Base-by-base conservation (phyloP, 192 early-diverging fungal genomes). In the Gamsiella multidivaricata region DNA sequence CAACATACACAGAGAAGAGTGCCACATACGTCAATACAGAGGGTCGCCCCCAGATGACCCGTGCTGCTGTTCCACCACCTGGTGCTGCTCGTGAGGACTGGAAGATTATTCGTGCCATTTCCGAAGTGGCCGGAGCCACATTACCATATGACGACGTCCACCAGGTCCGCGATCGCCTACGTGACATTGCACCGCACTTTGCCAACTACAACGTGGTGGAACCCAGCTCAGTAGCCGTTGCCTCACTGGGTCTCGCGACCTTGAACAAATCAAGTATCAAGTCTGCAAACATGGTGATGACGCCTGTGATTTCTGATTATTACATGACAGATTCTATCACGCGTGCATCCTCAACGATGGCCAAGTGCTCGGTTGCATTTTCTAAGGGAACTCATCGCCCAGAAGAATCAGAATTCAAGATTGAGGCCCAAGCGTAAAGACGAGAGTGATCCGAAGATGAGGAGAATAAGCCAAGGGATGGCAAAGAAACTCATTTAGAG, bases 1-100 rank as follows among this genome's bases (percentile, higher is more conserved):
- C 96, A 1, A 95, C 96, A 5, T 99, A 97, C 80, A 99, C 96
- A 5, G 97, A 99, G 79, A 98, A 98, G 88, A 80, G 88, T 29
- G 94, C 91, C 20, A 99, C 97, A 22, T 98, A 89, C 79, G 91
- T 99, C 59, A 99, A 97, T 87, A 97, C 96, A 14, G 97, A 99
- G 79, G 97, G 97, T 47, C 92, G 97, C 37, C 82, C 95, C 37
- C 97, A 99, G 81, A 83, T 88, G 46, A 96, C 97, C 17, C 94
- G 96, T 50, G 94, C 94, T 26, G 94, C 96, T 14, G 96, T 98
- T n/a, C 87, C 89, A 42, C 91, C 92, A 54, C 95, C 96, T 12
- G 91, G 86, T n/a, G 93, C 89, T 28, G 93, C 97, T 7, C 95
- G 96, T 53, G 96, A 98, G 68, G 96, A 98, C 86, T 99, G 97